Evolutionary conservation across 2,329 filamentous ascomycete species (phyloP), one percentile per base, ranked within the genome.

Genomic region (Apiospora phragmitis): DNA sequence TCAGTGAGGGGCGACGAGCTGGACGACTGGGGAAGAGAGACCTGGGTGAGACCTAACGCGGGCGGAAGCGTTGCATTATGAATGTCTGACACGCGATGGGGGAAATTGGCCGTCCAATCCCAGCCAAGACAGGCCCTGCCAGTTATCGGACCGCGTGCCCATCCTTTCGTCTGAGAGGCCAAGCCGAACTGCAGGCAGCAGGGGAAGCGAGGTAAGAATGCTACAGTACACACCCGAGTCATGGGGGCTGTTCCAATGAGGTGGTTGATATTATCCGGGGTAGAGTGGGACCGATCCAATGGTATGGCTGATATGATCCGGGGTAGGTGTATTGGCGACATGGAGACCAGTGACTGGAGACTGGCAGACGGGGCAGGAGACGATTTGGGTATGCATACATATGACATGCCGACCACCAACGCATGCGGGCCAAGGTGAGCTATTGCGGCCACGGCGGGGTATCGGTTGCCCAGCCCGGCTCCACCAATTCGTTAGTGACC

Each of bases 181-280:
- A 67, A 45, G 38, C 42, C 65, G 65, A 67, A 45, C 65, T 42
- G 65, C 38, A 66, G 1, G 51, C 29, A 59, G 51, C 51, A 59
- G 55, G 55, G 55, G 55, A 62, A 62, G 55, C 55, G 55, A 62
- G 55, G 55, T 38, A n/a, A 16, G n/a, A 9, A 62, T 62, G 18
- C 55, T 38, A n/a, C 55, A n/a, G 32, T 38, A n/a, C 55, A n/a
- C 32, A n/a, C 32, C 55, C 55, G 55, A 62, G 55, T 62, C 29
- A 62, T 62, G 32, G 51, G 32, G 9, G 18, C 7, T 62, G 32
- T 38, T 62, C 65, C 65, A 67, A 45, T 67, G 38, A 45, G 65
- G n/a, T 45, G 65, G 65, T 43, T 32, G 65, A 26, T 29, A 67
- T 67, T 67, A 67, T 67, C 65, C 65, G 65, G 65, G 65, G 65